These are phyloP conservation scores for Cutaneotrichosporon arboriforme DNA, from an alignment of 1,284 basidiomycete species.

Conservation along the genomic window DNA sequence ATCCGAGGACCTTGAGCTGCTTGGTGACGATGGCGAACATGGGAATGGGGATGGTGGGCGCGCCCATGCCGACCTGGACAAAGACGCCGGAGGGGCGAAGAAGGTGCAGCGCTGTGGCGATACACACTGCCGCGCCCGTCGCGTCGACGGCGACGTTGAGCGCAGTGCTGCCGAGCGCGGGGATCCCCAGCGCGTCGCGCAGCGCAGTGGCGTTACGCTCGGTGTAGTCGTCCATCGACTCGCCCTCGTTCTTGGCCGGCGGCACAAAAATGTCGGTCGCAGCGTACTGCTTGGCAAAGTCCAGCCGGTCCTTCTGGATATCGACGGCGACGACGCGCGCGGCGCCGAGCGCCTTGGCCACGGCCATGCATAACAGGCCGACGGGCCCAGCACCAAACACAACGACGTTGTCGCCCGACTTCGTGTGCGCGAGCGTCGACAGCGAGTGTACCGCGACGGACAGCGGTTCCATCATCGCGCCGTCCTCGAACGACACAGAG, in stretches of 20 bases:
- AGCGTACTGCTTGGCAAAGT: constrained; percentile 81
- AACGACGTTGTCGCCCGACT: constrained; percentile 63
- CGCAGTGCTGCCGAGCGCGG: constrained; percentile 48
- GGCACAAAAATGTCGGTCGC: constrained; percentile 77
- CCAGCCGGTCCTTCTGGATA: constrained; percentile 71
- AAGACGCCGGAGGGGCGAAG: constrained; percentile 58
- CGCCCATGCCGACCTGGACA: constrained; percentile 48
- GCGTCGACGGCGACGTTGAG: constrained; percentile 59
- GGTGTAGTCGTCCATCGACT: constrained; percentile 64
- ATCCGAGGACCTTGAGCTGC: constrained; percentile 43
- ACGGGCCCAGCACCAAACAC: constrained; percentile 86
- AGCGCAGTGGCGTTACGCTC: constrained; percentile 50
- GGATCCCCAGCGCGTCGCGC: constrained; percentile 48
- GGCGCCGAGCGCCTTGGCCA: constrained; percentile 82
- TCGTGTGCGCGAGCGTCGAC: constrained; percentile 66
- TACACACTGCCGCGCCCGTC: constrained; percentile 59
- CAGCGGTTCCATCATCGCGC: constrained; percentile 77
- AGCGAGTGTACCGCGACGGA: constrained; percentile 88
- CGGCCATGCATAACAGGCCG: constrained; percentile 79
- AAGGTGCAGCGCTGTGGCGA: constrained; percentile 55
- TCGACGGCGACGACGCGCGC: constrained; percentile 73
- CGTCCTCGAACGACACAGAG: constrained; percentile 49
- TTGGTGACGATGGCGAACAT: constrained; percentile 44
- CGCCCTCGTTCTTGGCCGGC: constrained; percentile 57
- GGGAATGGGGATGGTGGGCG: constrained; percentile 37